A percentile compares a stretch with the other conserved stretches of the same genome.
These are phyloP conservation scores for Suhomyces wounanorum DNA, from an alignment of 1,139 yeast species.

Conservation along the genomic window DNA sequence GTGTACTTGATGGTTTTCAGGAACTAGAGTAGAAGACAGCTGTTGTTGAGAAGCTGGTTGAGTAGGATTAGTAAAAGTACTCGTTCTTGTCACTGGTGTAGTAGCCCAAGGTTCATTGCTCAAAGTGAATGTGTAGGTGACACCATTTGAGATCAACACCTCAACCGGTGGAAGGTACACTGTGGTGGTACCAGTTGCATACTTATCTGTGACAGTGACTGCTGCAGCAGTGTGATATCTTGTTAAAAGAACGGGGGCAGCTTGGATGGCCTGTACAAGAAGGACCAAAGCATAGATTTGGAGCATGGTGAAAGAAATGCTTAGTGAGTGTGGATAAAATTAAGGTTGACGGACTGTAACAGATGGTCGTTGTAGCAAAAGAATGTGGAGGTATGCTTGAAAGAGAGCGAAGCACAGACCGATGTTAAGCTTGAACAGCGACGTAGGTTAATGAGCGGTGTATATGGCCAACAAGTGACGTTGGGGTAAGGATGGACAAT, in stretches of 20 bases:
- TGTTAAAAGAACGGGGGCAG: conserved; percentile 53
- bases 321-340: too few species aligned
- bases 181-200: conserved; percentile 61
- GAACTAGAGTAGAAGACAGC: not conserved
- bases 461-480: not conserved
- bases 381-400: not conserved
- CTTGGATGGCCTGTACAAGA: conserved; percentile 17
- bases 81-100: conserved; percentile 36
- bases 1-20: not conserved
- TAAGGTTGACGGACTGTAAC: too few species aligned
- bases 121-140: conserved; percentile 60
- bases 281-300: conserved; percentile 7
- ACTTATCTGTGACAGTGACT: conserved; percentile 54
- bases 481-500: not conserved
- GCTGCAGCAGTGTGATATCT: conserved; percentile 64
- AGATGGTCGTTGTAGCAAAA: conserved; percentile 5
- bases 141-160: conserved; percentile 60
- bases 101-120: conserved; percentile 36
- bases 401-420: conserved; percentile 3
- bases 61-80: conserved; percentile 16
- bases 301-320: conserved; percentile 12
- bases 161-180: conserved; percentile 70
- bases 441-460: not conserved
- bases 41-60: conserved; percentile 8
- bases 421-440: not conserved